Conservation (phyloP, 139 green algal species). For the Haematococcus lacustris region DNA sequence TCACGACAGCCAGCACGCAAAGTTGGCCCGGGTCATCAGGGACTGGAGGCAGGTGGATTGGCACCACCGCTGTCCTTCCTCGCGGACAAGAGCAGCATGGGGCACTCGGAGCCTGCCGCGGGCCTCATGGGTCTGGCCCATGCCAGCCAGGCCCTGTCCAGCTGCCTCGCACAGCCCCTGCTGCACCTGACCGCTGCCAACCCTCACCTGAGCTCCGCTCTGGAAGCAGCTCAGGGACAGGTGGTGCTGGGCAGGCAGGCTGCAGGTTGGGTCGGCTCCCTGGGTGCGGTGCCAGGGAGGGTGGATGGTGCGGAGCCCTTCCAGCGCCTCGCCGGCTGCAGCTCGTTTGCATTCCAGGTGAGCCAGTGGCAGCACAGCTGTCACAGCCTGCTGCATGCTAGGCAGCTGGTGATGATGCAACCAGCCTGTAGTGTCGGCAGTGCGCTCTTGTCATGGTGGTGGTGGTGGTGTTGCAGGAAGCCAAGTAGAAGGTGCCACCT, state of each 20-base stretch:
- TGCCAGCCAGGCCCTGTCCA: slow-evolving; percentile 20
- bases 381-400: not conserved
- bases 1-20: not conserved
- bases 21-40: not conserved
- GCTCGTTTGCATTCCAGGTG: slow-evolving; percentile 78
- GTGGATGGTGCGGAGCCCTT: too few relatives aligned
- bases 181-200: slow-evolving; percentile 66
- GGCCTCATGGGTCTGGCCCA: slow-evolving; percentile 58
- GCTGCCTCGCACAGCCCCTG: slow-evolving; percentile 16
- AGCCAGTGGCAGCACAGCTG: not conserved
- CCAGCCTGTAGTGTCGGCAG: not conserved
- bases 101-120: slow-evolving; percentile 80
- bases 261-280: not conserved
- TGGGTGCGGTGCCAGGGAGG: too few relatives aligned
- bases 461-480: not conserved
- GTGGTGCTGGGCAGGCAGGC: not conserved
- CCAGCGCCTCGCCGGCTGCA: slow-evolving; percentile 40
- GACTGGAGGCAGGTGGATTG: not conserved
- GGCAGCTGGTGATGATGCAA: not conserved
- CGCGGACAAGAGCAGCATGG: slow-evolving; percentile 10
- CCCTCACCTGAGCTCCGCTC: slow-evolving; percentile 34
- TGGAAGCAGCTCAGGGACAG: slow-evolving; percentile 5
- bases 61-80: not conserved
- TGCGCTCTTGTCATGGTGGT: not conserved
- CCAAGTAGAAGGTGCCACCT: not conserved